Conservation (phyloP, 768 basidiomycete genomes). For the Termitomyces eurrhizus region DNA sequence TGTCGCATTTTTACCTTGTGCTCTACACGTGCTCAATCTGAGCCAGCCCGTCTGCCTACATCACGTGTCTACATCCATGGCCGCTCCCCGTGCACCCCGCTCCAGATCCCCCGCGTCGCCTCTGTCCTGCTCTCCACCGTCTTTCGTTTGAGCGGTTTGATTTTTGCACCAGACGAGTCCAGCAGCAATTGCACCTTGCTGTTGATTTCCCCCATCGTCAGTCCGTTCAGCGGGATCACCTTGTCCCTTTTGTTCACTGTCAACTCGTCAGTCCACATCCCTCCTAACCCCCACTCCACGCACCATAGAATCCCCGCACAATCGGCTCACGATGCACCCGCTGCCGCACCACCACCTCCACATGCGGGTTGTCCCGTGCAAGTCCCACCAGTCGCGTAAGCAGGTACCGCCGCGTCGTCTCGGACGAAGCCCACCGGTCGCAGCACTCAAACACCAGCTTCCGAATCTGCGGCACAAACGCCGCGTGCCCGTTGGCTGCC, state of each 20-base stretch:
- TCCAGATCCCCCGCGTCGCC: constrained; percentile 86
- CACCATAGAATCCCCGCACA: constrained; percentile 80
- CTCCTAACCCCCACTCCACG: not conserved
- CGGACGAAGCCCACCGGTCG: constrained; percentile 75
- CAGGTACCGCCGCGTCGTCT: constrained; percentile 68
- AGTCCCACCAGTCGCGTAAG: constrained; percentile 56
- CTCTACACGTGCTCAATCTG: too few species aligned
- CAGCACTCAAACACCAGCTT: constrained; percentile 91
- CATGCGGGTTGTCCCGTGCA: constrained; percentile 73
- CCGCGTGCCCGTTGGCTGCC: constrained; percentile 70
- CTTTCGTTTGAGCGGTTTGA: constrained; percentile 72
- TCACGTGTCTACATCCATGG: constrained; percentile 37
- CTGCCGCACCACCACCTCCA: constrained; percentile 81
- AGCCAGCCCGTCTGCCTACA: not conserved
- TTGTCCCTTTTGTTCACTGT: constrained; percentile 86
- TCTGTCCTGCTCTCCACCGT: constrained; percentile 77
- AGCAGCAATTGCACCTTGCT: constrained; percentile 80
- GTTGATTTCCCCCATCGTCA: constrained; percentile 70
- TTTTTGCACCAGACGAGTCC: constrained; percentile 85
- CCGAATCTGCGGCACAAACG: constrained; percentile 74
- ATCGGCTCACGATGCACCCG: constrained; percentile 75
- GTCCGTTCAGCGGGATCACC: constrained; percentile 74
- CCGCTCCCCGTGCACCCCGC: constrained; percentile 77
- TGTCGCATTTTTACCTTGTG: too few species aligned
- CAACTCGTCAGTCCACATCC: not conserved